Conservation (phyloP, 2,329 filamentous ascomycete genomes). For the Fusarium longipes region DNA sequence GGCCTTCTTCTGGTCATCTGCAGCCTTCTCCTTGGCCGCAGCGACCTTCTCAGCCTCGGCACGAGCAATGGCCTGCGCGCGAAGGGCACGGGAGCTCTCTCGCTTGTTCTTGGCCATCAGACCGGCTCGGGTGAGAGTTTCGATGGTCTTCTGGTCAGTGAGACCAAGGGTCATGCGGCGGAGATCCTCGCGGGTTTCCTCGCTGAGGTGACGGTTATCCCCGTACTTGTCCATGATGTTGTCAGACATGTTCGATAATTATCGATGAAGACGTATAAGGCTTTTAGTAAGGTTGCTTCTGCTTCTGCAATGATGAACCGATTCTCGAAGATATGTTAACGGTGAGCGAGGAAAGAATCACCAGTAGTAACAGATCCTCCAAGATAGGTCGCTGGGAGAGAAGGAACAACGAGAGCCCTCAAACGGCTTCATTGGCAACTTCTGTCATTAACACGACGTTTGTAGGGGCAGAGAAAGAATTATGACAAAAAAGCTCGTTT, state of each 20-base stretch:
- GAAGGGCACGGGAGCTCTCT: neutral
- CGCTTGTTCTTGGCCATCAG: constrained; percentile 37
- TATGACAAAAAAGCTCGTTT: neutral
- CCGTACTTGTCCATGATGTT: neutral
- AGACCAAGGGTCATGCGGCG: constrained; percentile 40
- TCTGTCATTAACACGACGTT: constrained; percentile 5
- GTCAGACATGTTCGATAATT: constrained; percentile 5
- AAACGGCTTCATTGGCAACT: constrained; percentile 2
- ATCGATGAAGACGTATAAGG: neutral
- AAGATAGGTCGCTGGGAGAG: neutral
- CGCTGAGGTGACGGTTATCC: neutral
- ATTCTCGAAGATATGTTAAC: constrained; percentile 2
- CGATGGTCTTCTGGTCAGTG: constrained; percentile 41
- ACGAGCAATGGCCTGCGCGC: neutral
- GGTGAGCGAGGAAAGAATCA: neutral
- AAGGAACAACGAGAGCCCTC: constrained; percentile 10
- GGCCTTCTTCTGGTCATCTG: neutral
- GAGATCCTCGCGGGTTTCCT: constrained; percentile 24
- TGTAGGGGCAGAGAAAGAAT: neutral
- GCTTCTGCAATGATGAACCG: neutral
- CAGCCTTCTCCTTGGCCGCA: neutral
- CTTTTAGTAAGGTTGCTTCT: neutral
- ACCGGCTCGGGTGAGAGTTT: constrained; percentile 32
- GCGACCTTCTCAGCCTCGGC: constrained; percentile 1
- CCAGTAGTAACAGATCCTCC: neutral